These are phyloP conservation scores for Plasmodium ovale DNA, from an alignment of 169 alveolate species.

Conservation along the genomic window DNA sequence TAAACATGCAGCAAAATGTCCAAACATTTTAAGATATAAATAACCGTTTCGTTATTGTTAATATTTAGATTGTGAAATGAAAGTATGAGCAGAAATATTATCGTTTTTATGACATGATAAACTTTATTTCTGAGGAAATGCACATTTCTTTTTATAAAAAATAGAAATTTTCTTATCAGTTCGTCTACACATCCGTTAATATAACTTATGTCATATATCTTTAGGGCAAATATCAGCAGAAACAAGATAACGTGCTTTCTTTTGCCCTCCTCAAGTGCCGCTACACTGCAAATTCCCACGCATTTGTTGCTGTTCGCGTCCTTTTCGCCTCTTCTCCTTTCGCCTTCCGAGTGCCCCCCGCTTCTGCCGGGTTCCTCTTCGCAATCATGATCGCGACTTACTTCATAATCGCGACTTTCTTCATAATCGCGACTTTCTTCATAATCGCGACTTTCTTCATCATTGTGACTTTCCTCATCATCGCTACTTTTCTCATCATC, in stretches of 20 bases:
- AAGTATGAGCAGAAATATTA: conserved; percentile 44
- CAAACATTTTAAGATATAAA: conserved; percentile 60
- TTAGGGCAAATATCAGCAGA: conserved; percentile 38
- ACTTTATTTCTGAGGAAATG: conserved; percentile 14
- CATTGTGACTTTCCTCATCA: not conserved
- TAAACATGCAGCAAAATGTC: conserved; percentile 51
- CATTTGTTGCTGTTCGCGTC: conserved; percentile 4
- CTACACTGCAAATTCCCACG: not conserved
- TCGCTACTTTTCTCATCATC: not conserved
- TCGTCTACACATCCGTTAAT: conserved; percentile 55
- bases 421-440: not conserved
- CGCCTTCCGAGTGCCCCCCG: not conserved
- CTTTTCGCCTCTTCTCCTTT: not conserved
- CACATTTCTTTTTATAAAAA: conserved; percentile 19
- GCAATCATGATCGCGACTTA: not conserved
- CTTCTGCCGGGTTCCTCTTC: not conserved
- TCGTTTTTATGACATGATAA: conserved; percentile 53
- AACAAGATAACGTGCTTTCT: conserved; percentile 27
- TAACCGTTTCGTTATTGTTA: conserved; percentile 42
- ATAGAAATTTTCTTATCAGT: conserved; percentile 10
- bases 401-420: not conserved
- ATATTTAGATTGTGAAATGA: conserved; percentile 51
- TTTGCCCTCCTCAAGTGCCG: not conserved
- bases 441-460: not conserved
- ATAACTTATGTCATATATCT: conserved; percentile 73